These are phyloP conservation scores for Quercus engelmannii DNA, from an alignment of 306 rosid species.

Conservation along the genomic window DNA sequence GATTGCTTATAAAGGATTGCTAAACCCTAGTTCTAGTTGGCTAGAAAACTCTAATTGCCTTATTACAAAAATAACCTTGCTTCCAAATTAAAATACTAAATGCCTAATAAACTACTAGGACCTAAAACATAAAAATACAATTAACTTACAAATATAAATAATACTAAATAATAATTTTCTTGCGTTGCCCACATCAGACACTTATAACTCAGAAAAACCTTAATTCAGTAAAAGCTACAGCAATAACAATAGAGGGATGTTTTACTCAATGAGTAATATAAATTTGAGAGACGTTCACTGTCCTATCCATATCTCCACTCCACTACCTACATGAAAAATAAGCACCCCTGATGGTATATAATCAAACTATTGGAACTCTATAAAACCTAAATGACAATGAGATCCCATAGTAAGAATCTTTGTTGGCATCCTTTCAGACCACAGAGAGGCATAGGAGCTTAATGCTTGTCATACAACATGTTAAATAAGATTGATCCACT, in stretches of 20 bases:
- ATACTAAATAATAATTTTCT: no score
- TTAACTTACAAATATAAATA: no score
- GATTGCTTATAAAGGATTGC: no score
- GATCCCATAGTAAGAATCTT: background rate
- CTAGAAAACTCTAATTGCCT: no score
- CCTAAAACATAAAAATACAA: no score
- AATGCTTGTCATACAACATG: background rate
- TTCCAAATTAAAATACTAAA: no score
- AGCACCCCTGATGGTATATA: background rate
- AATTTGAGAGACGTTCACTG: background rate
- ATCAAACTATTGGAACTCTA: background rate
- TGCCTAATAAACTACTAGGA: no score
- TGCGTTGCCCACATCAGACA: background rate
- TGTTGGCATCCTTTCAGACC: background rate
- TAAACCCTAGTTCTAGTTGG: no score
- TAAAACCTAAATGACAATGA: background rate
- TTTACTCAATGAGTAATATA: background rate
- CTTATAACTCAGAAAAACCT: background rate
- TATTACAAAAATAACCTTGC: no score
- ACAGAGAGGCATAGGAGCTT: background rate
- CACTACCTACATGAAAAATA: background rate
- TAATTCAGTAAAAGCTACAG: background rate
- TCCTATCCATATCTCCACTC: conserved; percentile 9
- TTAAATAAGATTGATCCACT: background rate
- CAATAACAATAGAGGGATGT: background rate